A percentile compares a stretch with the other conserved stretches of the same genome.
phyloP scores from a whole-genome alignment of 2,329 filamentous ascomycete species.

The Nigrospora osmanthi region DNA sequence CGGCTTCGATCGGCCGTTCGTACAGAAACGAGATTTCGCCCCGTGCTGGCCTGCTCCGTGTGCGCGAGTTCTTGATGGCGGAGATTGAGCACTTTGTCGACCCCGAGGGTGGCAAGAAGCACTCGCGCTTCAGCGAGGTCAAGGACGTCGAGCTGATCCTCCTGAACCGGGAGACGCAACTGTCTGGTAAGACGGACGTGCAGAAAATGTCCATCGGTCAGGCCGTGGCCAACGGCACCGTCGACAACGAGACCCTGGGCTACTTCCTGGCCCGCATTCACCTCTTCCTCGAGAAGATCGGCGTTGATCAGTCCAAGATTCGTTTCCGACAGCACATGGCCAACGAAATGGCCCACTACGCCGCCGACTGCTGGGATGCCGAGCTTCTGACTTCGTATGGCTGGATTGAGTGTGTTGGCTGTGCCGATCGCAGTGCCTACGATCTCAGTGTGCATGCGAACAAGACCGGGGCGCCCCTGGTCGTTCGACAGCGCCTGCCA shows the following conservation, averaged over 20 bases:
- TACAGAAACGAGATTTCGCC: conserved; percentile 98
- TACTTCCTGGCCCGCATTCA: conserved; percentile 96
- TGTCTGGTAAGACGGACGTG: conserved; percentile 73
- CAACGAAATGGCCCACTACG: conserved; percentile 78
- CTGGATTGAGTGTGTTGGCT: conserved; percentile 98
- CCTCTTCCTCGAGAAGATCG: conserved; percentile 81
- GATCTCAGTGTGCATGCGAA: conserved; percentile 89
- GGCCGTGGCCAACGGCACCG: conserved; percentile 72
- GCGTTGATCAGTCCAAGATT: conserved; percentile 79
- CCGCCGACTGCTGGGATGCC: conserved; percentile 95
- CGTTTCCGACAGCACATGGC: conserved; percentile 96
- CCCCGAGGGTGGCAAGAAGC: conserved; percentile 89
- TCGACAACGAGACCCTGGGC: conserved; percentile 96
- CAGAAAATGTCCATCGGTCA: conserved; percentile 72
- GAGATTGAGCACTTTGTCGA: conserved; percentile 99
- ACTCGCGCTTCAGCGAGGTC: conserved; percentile 78
- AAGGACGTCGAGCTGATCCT: conserved; percentile 77
- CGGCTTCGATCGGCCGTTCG: conserved; percentile 93
- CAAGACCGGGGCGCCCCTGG: conserved; percentile 78
- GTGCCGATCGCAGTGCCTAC: conserved; percentile 91
- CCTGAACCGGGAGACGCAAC: conserved; percentile 77
- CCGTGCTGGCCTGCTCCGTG: conserved; percentile 79
- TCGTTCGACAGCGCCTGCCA: conserved; percentile 75
- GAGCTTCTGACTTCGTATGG: conserved; percentile 87
- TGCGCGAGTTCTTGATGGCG: conserved; percentile 97